Evolutionary conservation across 2,329 filamentous ascomycete species (phyloP).

Genomic region (Colletotrichum sp.): DNA sequence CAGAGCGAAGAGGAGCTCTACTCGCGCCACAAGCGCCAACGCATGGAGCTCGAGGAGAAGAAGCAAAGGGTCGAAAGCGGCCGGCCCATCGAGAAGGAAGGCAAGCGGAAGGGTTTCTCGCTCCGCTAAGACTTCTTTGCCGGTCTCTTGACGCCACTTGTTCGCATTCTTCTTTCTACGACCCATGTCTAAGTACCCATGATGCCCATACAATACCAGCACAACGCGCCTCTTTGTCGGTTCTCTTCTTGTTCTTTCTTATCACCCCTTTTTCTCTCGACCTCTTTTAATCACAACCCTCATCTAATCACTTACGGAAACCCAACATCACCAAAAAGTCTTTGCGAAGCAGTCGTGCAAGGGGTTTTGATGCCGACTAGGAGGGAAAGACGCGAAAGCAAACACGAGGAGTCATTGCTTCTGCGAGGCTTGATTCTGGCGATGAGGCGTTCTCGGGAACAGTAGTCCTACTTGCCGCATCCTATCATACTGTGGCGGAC

Average conservation of each 20-base stretch:
- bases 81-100: constrained; percentile 94
- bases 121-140: constrained; percentile 73
- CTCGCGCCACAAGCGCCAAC: constrained; percentile 93
- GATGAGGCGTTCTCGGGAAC: constrained; percentile 22
- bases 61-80: constrained; percentile 94
- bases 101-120: constrained; percentile 99
- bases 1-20: constrained; percentile 99
- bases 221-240: constrained; percentile 54
- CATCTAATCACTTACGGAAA: constrained; percentile 30
- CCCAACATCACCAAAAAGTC: constrained; percentile 39
- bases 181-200: constrained; percentile 63
- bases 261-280: constrained; percentile 19
- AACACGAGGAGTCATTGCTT: constrained; percentile 19
- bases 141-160: constrained; percentile 12
- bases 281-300: constrained; percentile 24
- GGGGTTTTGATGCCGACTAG: constrained; percentile 35
- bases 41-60: constrained; percentile 96
- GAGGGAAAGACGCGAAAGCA: constrained; percentile 19
- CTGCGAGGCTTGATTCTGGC: constrained; percentile 23
- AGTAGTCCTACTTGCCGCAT: constrained; percentile 13
- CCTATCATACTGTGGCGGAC: not conserved
- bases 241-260: constrained; percentile 24
- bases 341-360: constrained; percentile 41
- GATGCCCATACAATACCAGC: constrained; percentile 66
- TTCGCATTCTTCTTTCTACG: constrained; percentile 39